phyloP scores from a whole-genome alignment of 1,284 basidiomycete genomes.

The Sanghuangporus baumii region DNA sequence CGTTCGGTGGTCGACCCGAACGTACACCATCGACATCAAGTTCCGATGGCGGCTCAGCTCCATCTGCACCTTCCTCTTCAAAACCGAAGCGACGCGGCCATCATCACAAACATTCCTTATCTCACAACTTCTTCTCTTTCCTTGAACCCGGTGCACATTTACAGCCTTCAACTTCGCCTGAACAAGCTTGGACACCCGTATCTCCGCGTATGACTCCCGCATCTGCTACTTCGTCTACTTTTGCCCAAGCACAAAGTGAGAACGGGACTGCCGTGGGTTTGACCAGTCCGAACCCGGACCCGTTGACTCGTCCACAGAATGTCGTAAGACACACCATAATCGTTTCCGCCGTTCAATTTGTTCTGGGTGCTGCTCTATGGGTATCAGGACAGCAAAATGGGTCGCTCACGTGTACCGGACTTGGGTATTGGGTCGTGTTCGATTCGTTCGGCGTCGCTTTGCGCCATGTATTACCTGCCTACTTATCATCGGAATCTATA shows the following conservation, averaged over 20 bases:
- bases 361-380: constrained; percentile 75
- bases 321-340: constrained; percentile 8
- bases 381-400: constrained; percentile 87
- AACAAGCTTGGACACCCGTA: constrained; percentile 26
- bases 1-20: constrained; percentile 45
- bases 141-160: constrained; percentile 51
- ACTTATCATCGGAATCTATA: constrained; percentile 26
- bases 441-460: constrained; percentile 79
- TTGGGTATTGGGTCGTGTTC: constrained; percentile 96
- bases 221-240: constrained; percentile 1
- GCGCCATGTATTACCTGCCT: constrained; percentile 45
- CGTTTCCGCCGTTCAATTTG: constrained; percentile 40
- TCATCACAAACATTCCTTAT: constrained; percentile 91
- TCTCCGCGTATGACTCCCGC: constrained; percentile 19
- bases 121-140: constrained; percentile 91
- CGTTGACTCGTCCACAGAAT: background rate
- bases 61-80: constrained; percentile 25
- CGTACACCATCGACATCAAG: constrained; percentile 30
- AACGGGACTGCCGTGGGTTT: constrained; percentile 11
- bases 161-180: constrained; percentile 17
- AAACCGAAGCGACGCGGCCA: constrained; percentile 63
- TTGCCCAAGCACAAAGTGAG: constrained; percentile 3
- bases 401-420: constrained; percentile 80
- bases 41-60: constrained; percentile 18
- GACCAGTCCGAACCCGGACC: constrained; percentile 7